phyloP scores from a whole-genome alignment of 257 asterid genomes.

The Leptodermis oblonga region DNA sequence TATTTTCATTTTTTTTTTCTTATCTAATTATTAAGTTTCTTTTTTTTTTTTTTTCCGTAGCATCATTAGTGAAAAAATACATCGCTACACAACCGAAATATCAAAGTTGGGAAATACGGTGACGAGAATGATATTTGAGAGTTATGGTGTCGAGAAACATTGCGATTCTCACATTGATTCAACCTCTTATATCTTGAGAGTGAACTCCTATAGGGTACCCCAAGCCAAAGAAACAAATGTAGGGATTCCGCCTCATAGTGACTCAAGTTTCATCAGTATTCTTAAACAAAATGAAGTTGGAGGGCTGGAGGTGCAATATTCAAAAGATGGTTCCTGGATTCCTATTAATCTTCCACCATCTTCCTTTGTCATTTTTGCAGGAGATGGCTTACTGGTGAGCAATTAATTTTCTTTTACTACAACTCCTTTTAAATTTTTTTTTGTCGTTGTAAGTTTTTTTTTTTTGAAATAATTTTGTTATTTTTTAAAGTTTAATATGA shows the following conservation, averaged over 20 bases:
- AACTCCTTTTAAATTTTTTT: too few species aligned
- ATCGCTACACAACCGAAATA: slow-evolving; percentile 32
- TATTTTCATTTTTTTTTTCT: too few species aligned
- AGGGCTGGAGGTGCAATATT: slow-evolving; percentile 40
- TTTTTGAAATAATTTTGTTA: slow-evolving; percentile 43
- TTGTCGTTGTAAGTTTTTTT: slow-evolving; percentile 29
- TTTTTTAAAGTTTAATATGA: slow-evolving; percentile 22
- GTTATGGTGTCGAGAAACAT: slow-evolving; percentile 45
- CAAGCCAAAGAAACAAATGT: slow-evolving; percentile 12
- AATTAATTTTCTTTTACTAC: not conserved
- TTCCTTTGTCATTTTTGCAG: slow-evolving; percentile 49
- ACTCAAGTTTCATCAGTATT: slow-evolving; percentile 41
- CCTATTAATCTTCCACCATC: slow-evolving; percentile 38
- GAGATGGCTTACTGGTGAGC: slow-evolving; percentile 37
- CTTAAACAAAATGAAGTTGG: slow-evolving; percentile 50
- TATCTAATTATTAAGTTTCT: not conserved
- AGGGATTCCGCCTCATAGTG: slow-evolving; percentile 48
- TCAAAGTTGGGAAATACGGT: slow-evolving; percentile 39
- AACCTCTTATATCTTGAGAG: slow-evolving; percentile 50
- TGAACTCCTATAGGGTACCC: slow-evolving; percentile 36
- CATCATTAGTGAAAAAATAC: slow-evolving; percentile 31
- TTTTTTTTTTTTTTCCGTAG: not conserved
- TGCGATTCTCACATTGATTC: slow-evolving; percentile 43
- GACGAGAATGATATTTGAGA: slow-evolving; percentile 43
- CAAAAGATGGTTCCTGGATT: slow-evolving; percentile 43